Percentiles rank a stretch among this genome's conserved stretches.
phyloP scores from a whole-genome alignment of 768 basidiomycete genomes.

The Suillus ampliporus region DNA sequence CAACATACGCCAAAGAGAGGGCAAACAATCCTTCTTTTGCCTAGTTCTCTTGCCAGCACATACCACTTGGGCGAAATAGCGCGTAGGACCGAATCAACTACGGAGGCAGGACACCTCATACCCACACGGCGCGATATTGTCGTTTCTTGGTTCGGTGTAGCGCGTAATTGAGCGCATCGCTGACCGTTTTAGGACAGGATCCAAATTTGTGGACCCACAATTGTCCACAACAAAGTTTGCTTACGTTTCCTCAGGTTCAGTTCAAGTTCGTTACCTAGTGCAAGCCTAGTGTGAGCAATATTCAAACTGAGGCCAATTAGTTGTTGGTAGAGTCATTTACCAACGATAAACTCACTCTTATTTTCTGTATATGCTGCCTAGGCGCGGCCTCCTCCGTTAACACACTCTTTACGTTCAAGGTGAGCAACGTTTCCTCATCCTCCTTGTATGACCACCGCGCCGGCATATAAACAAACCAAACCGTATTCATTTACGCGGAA shows the following conservation, averaged over 20 bases:
- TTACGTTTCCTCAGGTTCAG: slow-evolving; percentile 50
- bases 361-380: slow-evolving; percentile 33
- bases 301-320: slow-evolving; percentile 17
- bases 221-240: slow-evolving; percentile 50
- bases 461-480: slow-evolving; percentile 30
- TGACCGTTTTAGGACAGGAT: slow-evolving; percentile 43
- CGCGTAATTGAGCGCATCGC: slow-evolving; percentile 16
- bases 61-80: slow-evolving; percentile 26
- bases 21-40: slow-evolving; percentile 36
- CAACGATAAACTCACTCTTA: slow-evolving; percentile 14
- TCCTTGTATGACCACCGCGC: slow-evolving; percentile 11
- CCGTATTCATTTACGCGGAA: slow-evolving; percentile 20
- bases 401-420: slow-evolving; percentile 65
- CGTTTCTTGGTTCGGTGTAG: slow-evolving; percentile 21
- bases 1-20: slow-evolving; percentile 60
- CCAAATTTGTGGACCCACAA: slow-evolving; percentile 56
- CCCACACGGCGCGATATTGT: slow-evolving; percentile 10
- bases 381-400: slow-evolving; percentile 76
- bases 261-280: slow-evolving; percentile 36
- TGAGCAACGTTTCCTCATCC: slow-evolving; percentile 36
- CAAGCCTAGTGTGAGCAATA: slow-evolving; percentile 35
- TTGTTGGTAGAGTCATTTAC: slow-evolving; percentile 5
- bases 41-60: slow-evolving; percentile 27
- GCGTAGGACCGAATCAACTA: slow-evolving; percentile 10
- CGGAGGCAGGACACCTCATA: slow-evolving; percentile 23